Evolutionary conservation across 345 rosid genomes (phyloP).

Genomic region (Ceriops zippeliana): DNA sequence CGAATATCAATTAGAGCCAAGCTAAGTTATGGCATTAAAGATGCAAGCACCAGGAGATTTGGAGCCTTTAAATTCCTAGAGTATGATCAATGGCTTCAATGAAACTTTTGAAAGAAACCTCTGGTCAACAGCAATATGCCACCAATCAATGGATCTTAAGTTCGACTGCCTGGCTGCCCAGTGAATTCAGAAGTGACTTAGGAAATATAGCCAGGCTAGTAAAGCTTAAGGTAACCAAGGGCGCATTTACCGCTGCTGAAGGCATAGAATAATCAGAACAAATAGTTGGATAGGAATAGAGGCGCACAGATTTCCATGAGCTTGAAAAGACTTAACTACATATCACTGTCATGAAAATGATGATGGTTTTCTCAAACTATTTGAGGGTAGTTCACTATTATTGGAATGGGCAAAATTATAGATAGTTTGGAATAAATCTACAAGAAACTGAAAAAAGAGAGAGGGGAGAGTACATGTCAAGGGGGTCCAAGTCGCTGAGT

Average conservation of each 20-base stretch:
- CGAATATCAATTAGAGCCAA: too few relatives aligned
- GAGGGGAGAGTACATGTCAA: conserved; percentile 1
- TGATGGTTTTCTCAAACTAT: background rate
- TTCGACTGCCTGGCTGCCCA: background rate
- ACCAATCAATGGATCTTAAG: background rate
- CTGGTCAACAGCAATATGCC: background rate
- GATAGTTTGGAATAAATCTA: conserved; percentile 1
- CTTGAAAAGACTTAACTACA: conserved; percentile 13
- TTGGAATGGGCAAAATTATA: conserved; percentile 10
- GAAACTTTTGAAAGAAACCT: background rate
- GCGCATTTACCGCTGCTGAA: background rate
- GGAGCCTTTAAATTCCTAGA: too few relatives aligned
- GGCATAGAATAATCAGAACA: background rate
- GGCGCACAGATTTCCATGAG: conserved; percentile 35
- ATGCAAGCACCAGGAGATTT: too few relatives aligned
- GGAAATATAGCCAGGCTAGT: background rate
- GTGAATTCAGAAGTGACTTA: background rate
- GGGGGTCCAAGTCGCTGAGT: conserved; percentile 21
- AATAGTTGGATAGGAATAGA: conserved; percentile 7
- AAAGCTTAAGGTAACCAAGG: too few relatives aligned
- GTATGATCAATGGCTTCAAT: background rate
- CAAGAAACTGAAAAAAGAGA: background rate
- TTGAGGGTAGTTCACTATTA: conserved; percentile 1
- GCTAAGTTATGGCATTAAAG: too few relatives aligned
- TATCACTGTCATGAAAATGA: conserved; percentile 22